These are phyloP conservation scores for Hypocrella siamensis DNA, from an alignment of 2,329 filamentous ascomycete genomes.

Conservation along the genomic window DNA sequence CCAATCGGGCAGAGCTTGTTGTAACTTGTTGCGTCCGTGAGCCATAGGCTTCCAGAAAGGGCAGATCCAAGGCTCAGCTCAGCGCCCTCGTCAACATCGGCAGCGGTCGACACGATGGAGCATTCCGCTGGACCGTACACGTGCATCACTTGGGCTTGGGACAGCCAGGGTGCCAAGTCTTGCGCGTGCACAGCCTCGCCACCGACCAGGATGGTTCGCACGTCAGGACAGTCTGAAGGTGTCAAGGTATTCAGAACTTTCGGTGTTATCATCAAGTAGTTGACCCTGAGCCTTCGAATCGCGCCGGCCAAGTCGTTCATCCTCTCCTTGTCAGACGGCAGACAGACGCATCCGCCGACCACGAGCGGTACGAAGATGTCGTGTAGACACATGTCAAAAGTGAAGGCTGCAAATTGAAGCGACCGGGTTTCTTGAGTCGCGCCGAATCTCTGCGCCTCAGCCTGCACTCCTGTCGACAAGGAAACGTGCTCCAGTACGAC, in stretches of 20 bases:
- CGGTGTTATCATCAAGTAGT: constrained; percentile 5
- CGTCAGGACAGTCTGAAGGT: background rate
- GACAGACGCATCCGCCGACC: constrained; percentile 3
- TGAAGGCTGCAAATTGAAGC: constrained; percentile 6
- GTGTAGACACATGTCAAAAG: background rate
- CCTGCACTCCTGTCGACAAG: constrained; percentile 1
- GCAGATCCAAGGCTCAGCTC: background rate
- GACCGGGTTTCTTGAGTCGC: background rate
- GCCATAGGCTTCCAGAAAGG: background rate
- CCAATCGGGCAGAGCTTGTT: background rate
- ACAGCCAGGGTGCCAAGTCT: background rate
- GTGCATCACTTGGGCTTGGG: background rate
- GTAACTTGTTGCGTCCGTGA: background rate
- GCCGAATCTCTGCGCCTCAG: background rate
- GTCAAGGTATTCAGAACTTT: background rate
- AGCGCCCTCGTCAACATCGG: background rate
- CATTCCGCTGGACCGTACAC: background rate
- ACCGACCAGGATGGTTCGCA: background rate
- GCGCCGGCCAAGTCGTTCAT: constrained; percentile 5
- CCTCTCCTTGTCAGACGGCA: constrained; percentile 3
- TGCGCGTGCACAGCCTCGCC: background rate
- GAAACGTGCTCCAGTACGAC: constrained; percentile 7
- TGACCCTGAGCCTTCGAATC: constrained; percentile 3
- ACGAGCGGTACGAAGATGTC: background rate
- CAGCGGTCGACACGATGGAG: background rate